These are phyloP conservation scores for Ophiostoma sp. DNA, from an alignment of 2,329 filamentous ascomycete species.

Conservation along the genomic window DNA sequence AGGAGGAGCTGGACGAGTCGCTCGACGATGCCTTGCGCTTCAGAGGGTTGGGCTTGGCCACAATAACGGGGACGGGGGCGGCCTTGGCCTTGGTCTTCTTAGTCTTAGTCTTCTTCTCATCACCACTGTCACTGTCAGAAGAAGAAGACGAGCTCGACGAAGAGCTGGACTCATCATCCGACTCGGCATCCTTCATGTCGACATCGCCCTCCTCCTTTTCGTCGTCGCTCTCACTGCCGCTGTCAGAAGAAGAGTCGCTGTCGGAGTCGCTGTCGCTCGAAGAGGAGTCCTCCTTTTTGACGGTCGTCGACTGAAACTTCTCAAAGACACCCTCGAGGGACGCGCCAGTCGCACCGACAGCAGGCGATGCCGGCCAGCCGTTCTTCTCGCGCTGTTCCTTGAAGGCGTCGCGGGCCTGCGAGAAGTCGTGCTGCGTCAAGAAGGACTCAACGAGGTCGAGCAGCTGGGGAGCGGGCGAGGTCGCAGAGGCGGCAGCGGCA, in stretches of 20 bases:
- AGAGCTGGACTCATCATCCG: constrained; percentile 35
- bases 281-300: constrained; percentile 26
- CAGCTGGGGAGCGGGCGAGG: constrained; percentile 56
- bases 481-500: constrained; percentile 26
- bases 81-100: constrained; percentile 33
- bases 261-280: background rate
- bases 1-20: constrained; percentile 44
- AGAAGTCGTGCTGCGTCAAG: constrained; percentile 65
- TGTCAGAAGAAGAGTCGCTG: constrained; percentile 31
- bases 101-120: constrained; percentile 37
- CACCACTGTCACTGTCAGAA: constrained; percentile 36
- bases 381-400: constrained; percentile 61
- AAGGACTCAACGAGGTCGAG: constrained; percentile 68
- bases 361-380: constrained; percentile 43
- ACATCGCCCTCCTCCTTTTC: constrained; percentile 27
- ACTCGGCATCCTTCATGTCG: constrained; percentile 31
- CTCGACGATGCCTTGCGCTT: constrained; percentile 57
- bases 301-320: constrained; percentile 48
- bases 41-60: constrained; percentile 43
- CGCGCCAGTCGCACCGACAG: constrained; percentile 31
- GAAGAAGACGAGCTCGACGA: constrained; percentile 23
- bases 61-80: constrained; percentile 15
- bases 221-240: constrained; percentile 32
- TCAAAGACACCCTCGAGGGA: constrained; percentile 54
- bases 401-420: constrained; percentile 61